phyloP scores from a whole-genome alignment of 345 rosid species.

The Dipteronia sinensis region DNA sequence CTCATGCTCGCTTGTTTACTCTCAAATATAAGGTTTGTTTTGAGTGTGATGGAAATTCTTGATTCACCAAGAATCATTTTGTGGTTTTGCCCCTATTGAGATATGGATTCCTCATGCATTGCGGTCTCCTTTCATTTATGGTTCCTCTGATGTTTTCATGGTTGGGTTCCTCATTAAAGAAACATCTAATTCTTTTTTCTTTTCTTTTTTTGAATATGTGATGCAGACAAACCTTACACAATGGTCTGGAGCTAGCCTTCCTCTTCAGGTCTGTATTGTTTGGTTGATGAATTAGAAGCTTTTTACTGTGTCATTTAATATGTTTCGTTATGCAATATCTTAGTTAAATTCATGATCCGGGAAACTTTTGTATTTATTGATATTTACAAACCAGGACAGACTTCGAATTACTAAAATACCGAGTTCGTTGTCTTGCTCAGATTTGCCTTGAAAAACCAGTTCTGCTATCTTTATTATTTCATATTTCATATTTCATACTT shows the following conservation, averaged over 20 bases:
- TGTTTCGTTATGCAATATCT: neutral
- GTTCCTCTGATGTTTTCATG: constrained; percentile 12
- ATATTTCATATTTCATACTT: neutral
- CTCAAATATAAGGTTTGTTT: constrained; percentile 88
- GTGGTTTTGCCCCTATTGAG: neutral
- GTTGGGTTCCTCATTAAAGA: constrained; percentile 9
- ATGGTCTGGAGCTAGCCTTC: constrained; percentile 96
- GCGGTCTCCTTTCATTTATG: neutral
- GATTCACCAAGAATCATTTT: constrained; percentile 9
- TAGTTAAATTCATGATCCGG: neutral
- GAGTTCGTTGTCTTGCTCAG: neutral
- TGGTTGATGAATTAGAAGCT: neutral
- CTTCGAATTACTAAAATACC: neutral
- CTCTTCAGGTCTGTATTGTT: constrained; percentile 74
- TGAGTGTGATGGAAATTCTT: constrained; percentile 14
- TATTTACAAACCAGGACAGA: neutral
- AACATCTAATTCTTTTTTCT: neutral
- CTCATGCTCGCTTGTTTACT: constrained; percentile 84
- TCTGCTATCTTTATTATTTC: neutral
- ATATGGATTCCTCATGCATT: constrained; percentile 3
- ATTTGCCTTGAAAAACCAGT: neutral
- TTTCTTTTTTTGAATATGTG: constrained; percentile 21
- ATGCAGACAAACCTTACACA: constrained; percentile 91
- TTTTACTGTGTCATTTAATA: neutral
- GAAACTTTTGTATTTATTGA: neutral